These are phyloP conservation scores for Aspergillus floridensis DNA, from an alignment of 2,329 filamentous ascomycete genomes.

Conservation along the genomic window DNA sequence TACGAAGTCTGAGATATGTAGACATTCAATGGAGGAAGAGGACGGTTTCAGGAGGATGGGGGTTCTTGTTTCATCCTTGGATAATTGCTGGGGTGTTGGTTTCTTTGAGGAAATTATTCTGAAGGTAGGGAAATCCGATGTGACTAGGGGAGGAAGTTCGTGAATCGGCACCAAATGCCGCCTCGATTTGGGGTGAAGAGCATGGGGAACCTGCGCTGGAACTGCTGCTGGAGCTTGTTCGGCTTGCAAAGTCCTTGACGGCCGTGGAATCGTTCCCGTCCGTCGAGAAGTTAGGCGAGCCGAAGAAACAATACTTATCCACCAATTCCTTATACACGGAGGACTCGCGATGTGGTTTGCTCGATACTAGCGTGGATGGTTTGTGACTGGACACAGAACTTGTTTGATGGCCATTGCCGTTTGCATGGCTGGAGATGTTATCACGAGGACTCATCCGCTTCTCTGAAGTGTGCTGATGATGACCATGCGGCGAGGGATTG, in stretches of 20 bases:
- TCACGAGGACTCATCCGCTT: slow-evolving; percentile 10
- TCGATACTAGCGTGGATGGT: slow-evolving; percentile 56
- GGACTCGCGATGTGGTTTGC: slow-evolving; percentile 72
- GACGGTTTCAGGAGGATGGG: background rate
- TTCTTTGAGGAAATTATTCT: slow-evolving; percentile 46
- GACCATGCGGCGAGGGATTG: slow-evolving; percentile 40
- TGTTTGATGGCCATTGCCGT: slow-evolving; percentile 13
- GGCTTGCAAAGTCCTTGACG: background rate
- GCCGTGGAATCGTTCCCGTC: slow-evolving; percentile 2
- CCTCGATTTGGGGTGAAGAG: slow-evolving; percentile 25
- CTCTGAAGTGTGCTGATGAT: slow-evolving; percentile 14
- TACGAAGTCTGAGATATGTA: background rate
- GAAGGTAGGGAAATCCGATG: slow-evolving; percentile 45
- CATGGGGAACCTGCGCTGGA: slow-evolving; percentile 21
- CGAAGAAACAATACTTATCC: slow-evolving; percentile 95
- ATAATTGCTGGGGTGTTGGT: slow-evolving; percentile 47
- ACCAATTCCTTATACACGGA: slow-evolving; percentile 94
- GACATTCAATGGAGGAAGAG: background rate
- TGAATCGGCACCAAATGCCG: slow-evolving; percentile 11
- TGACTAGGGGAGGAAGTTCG: slow-evolving; percentile 33
- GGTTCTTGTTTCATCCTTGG: slow-evolving; percentile 25
- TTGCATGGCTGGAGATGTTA: slow-evolving; percentile 20
- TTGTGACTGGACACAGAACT: slow-evolving; percentile 33
- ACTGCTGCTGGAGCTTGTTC: slow-evolving; percentile 3
- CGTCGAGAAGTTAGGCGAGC: slow-evolving; percentile 44